Percentiles rank a stretch among this genome's conserved stretches.
These are phyloP conservation scores for Candida sphagnicola DNA, from an alignment of 805 yeast genomes.

Conservation along the genomic window DNA sequence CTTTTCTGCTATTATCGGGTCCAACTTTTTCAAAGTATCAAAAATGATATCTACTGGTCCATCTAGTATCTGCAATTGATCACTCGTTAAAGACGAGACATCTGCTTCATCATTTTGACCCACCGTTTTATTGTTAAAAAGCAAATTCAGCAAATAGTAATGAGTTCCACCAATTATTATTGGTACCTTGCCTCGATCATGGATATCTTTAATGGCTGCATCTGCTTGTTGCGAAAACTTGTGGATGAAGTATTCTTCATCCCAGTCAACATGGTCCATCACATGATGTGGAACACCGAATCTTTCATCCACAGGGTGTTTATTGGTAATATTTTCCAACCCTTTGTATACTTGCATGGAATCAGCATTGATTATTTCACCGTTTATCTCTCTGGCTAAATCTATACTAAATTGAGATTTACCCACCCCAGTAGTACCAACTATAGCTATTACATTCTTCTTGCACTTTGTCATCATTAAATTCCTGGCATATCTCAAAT, in stretches of 20 bases:
- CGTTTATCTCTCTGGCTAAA: slow-evolving; percentile 69
- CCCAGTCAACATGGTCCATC: slow-evolving; percentile 80
- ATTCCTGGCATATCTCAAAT: slow-evolving; percentile 18
- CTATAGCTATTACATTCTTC: slow-evolving; percentile 54
- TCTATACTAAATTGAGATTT: slow-evolving; percentile 83
- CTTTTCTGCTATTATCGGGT: slow-evolving; percentile 70
- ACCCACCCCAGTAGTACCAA: slow-evolving; percentile 97
- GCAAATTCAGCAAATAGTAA: slow-evolving; percentile 76
- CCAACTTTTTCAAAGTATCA: slow-evolving; percentile 45
- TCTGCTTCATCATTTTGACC: slow-evolving; percentile 22
- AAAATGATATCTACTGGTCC: slow-evolving; percentile 53
- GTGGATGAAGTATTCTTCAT: slow-evolving; percentile 76
- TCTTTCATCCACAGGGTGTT: slow-evolving; percentile 81
- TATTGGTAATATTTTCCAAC: slow-evolving; percentile 77
- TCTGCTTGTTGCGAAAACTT: slow-evolving; percentile 72
- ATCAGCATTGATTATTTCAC: slow-evolving; percentile 93
- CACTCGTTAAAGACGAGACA: slow-evolving; percentile 26
- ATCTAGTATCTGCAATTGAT: slow-evolving; percentile 43
- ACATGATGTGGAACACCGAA: slow-evolving; percentile 79
- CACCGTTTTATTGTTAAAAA: slow-evolving; percentile 68
- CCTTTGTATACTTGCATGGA: slow-evolving; percentile 92
- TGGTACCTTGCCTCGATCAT: slow-evolving; percentile 67
- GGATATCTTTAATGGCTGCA: slow-evolving; percentile 59
- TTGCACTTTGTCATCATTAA: slow-evolving; percentile 27
- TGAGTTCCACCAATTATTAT: slow-evolving; percentile 95